A percentile compares a stretch with the other conserved stretches of the same genome.
phyloP scores from a whole-genome alignment of 257 asterid species.

The Linderniella brevidens region DNA sequence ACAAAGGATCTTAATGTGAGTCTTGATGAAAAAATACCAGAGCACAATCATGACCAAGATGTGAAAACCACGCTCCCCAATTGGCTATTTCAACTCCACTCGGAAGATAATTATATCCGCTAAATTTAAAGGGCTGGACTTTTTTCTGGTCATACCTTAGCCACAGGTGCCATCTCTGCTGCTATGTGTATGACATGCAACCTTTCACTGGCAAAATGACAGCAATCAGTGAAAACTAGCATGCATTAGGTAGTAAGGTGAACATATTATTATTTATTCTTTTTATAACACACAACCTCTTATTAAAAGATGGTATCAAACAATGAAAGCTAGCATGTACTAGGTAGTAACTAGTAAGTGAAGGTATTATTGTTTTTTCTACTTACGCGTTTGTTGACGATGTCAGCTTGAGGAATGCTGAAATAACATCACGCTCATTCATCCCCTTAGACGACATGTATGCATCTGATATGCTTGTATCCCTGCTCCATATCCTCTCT shows the following conservation, averaged over 20 bases:
- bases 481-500: constrained; percentile 68
- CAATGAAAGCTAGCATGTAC: constrained; percentile 17
- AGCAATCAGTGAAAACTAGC: constrained; percentile 17
- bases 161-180: constrained; percentile 99
- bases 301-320: constrained; percentile 11
- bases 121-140: too few species aligned
- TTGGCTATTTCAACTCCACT: too few species aligned
- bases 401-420: constrained; percentile 36
- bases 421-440: constrained; percentile 49
- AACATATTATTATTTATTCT: constrained; percentile 1
- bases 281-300: constrained; percentile 20
- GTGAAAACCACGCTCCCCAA: too few species aligned
- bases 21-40: too few species aligned
- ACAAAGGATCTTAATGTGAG: too few species aligned
- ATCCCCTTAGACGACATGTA: constrained; percentile 55
- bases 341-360: constrained; percentile 1
- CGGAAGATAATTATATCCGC: too few species aligned
- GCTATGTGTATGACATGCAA: constrained; percentile 85
- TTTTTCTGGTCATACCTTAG: constrained; percentile 48
- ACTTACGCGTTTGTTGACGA: constrained; percentile 43
- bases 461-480: constrained; percentile 35
- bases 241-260: constrained; percentile 4
- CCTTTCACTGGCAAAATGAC: constrained; percentile 38
- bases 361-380: constrained; percentile 2
- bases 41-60: too few species aligned